Conservation (phyloP, 179 eudicot species). For the Sideroxylon spinosum region DNA sequence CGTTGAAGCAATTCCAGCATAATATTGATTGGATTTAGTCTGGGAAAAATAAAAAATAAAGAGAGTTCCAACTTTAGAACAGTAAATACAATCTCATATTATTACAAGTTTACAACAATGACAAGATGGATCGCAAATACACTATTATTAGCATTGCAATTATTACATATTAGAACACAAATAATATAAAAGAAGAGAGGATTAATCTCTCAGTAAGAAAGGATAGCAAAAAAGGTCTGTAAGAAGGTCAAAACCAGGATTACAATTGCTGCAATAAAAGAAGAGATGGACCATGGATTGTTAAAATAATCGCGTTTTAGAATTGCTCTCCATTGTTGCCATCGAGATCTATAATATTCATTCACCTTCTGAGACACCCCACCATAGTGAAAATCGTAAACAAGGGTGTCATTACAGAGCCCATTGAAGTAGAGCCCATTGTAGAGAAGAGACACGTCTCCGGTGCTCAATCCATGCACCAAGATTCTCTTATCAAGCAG, state of each 20-base stretch:
- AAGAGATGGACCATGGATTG: slow-evolving; percentile 13
- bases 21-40: too few species aligned
- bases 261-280: slow-evolving; percentile 8
- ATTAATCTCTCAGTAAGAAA: background rate
- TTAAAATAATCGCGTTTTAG: slow-evolving; percentile 6
- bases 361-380: background rate
- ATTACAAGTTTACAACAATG: background rate
- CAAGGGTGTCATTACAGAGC: background rate
- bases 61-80: too few species aligned
- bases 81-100: background rate
- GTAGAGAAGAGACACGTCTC: background rate
- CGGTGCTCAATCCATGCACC: background rate
- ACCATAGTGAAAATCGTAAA: background rate
- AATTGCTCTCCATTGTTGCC: slow-evolving; percentile 2
- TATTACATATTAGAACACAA: background rate
- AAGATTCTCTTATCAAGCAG: background rate
- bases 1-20: too few species aligned
- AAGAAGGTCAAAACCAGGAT: slow-evolving; percentile 4
- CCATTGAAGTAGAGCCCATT: slow-evolving; percentile 1
- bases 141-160: background rate
- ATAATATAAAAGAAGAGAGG: background rate
- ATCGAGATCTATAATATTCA: background rate
- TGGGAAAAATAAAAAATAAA: too few species aligned
- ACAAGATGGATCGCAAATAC: background rate
- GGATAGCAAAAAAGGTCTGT: slow-evolving; percentile 8